Evolutionary conservation across 352 stramenopile genomes (phyloP).

Genomic region (Thalassiosira allenii): DNA sequence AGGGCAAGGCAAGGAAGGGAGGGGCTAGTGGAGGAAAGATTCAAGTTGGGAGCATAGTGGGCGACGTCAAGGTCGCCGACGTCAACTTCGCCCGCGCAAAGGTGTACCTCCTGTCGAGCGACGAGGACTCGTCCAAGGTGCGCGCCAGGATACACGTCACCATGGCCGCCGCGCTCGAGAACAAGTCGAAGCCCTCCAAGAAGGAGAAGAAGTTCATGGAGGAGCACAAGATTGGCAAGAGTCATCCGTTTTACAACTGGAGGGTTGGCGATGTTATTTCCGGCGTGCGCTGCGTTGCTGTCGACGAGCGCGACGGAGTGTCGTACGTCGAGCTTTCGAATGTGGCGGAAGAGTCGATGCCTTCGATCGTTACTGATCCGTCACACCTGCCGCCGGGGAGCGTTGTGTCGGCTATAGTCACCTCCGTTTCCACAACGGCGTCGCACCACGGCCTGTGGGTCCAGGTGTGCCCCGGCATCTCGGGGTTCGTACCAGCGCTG

Average conservation of each 20-base stretch:
- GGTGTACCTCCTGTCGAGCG: constrained; percentile 65
- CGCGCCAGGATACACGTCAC: constrained; percentile 74
- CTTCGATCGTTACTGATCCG: constrained; percentile 54
- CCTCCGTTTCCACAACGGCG: constrained; percentile 50
- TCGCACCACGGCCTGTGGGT: constrained; percentile 72
- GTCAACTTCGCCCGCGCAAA: constrained; percentile 74
- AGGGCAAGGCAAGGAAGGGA: constrained; percentile 21
- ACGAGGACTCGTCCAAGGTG: constrained; percentile 42
- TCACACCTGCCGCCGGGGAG: constrained; percentile 65
- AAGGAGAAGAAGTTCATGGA: constrained; percentile 57
- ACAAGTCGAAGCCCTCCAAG: constrained; percentile 49
- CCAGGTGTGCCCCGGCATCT: constrained; percentile 74
- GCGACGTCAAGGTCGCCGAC: constrained; percentile 66
- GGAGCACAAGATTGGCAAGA: constrained; percentile 67
- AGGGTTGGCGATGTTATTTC: constrained; percentile 66
- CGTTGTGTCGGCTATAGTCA: constrained; percentile 69
- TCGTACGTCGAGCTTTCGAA: constrained; percentile 80
- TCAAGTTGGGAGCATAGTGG: constrained; percentile 70
- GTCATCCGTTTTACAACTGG: constrained; percentile 83
- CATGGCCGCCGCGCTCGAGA: constrained; percentile 48
- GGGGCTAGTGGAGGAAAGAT: constrained; percentile 13
- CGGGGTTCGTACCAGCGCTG: constrained; percentile 75
- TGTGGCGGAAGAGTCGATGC: constrained; percentile 12
- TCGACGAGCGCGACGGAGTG: constrained; percentile 62
- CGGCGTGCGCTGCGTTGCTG: constrained; percentile 63